phyloP scores from a whole-genome alignment of 495 filamentous ascomycete genomes.

The Corynascus novoguineensis region DNA sequence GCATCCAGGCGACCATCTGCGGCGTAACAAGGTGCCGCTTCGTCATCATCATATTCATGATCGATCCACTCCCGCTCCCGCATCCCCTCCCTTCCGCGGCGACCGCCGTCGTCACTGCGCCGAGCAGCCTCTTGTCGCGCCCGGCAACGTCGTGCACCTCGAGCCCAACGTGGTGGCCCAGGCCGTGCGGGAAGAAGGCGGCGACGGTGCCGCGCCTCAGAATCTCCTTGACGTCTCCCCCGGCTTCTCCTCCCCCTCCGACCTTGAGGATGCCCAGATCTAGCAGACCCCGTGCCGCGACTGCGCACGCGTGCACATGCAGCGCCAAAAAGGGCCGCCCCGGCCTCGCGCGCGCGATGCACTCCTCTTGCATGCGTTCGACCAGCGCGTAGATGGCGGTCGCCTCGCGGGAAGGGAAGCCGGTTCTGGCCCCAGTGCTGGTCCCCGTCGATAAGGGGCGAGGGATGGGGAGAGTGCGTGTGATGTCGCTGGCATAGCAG shows the following conservation, averaged over 20 bases:
- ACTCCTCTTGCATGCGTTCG: slow-evolving; percentile 74
- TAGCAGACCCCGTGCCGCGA: slow-evolving; percentile 66
- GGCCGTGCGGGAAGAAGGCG: slow-evolving; percentile 88
- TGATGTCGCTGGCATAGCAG: slow-evolving; percentile 88
- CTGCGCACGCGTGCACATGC: slow-evolving; percentile 62
- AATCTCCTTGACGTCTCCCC: slow-evolving; percentile 59
- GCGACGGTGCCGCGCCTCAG: slow-evolving; percentile 59
- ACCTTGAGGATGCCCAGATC: slow-evolving; percentile 58
- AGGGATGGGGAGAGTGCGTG: slow-evolving; percentile 75
- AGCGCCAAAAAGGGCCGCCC: slow-evolving; percentile 63
- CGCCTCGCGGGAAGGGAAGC: slow-evolving; percentile 57
- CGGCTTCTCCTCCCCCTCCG: no score
- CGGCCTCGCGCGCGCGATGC: slow-evolving; percentile 59
- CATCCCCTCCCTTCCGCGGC: not conserved
- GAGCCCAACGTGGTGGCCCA: slow-evolving; percentile 83
- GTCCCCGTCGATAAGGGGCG: slow-evolving; percentile 29
- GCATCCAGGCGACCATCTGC: slow-evolving; percentile 10
- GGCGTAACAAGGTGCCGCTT: slow-evolving; percentile 25
- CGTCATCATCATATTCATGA: not conserved
- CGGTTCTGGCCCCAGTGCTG: no score
- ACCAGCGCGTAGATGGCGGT: slow-evolving; percentile 70
- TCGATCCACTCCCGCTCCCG: not conserved
- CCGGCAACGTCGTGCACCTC: slow-evolving; percentile 78
- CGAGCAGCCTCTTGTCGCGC: slow-evolving; percentile 20
- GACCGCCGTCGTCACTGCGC: not conserved